Conservation (phyloP, 345 rosid species). For the Euphorbia pulcherrima region DNA sequence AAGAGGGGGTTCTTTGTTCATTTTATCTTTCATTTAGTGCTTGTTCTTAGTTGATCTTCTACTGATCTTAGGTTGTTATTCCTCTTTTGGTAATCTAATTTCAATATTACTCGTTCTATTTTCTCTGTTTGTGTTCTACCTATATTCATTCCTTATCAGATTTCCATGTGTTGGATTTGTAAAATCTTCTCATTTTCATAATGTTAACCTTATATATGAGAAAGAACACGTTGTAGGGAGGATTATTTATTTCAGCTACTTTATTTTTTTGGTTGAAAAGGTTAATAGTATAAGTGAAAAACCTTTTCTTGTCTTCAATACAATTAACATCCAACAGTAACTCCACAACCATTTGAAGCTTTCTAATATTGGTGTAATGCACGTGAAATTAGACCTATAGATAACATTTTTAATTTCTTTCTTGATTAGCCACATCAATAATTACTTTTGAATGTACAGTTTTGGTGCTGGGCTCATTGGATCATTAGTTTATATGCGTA, state of each 20-base stretch:
- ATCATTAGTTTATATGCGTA: constrained; percentile 67
- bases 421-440: not conserved
- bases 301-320: not conserved
- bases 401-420: not conserved
- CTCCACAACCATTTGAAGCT: not conserved
- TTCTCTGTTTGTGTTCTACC: too few species aligned
- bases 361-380: not conserved
- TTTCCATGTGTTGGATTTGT: not conserved
- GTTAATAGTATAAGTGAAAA: too few species aligned
- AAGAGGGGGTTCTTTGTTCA: too few species aligned
- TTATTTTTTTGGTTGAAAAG: not conserved
- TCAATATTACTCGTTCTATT: too few species aligned
- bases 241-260: not conserved
- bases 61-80: too few species aligned
- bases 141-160: not conserved
- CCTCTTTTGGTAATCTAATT: too few species aligned
- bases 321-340: not conserved
- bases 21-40: too few species aligned
- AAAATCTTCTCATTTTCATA: not conserved
- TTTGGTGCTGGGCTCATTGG: constrained; percentile 81
- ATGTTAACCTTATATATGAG: not conserved
- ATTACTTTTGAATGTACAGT: constrained; percentile 37
- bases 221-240: not conserved
- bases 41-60: too few species aligned
- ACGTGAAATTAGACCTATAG: not conserved